These are phyloP conservation scores for Aspergillus neotritici DNA, from an alignment of 2,329 filamentous ascomycete genomes.

Conservation along the genomic window DNA sequence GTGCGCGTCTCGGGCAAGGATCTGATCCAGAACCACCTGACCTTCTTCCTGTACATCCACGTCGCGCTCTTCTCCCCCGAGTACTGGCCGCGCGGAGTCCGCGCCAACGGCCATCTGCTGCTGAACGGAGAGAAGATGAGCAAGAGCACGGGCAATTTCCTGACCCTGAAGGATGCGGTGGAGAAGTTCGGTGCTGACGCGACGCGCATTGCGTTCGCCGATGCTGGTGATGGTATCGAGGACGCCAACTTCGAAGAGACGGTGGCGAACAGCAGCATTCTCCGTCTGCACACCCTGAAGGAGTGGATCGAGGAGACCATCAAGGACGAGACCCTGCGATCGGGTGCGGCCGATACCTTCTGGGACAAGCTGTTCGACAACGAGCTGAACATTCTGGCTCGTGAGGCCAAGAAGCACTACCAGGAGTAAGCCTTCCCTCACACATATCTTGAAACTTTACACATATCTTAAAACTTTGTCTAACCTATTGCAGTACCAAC, in stretches of 20 bases:
- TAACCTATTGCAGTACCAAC: conserved; percentile 50
- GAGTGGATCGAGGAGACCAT: conserved; percentile 89
- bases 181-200: conserved; percentile 94
- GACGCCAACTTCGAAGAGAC: conserved; percentile 97
- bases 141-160: conserved; percentile 95
- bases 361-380: conserved; percentile 89
- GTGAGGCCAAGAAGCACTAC: conserved; percentile 74
- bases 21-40: conserved; percentile 87
- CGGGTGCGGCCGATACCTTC: conserved; percentile 69
- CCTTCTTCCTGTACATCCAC: conserved; percentile 93
- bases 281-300: conserved; percentile 74
- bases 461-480: conserved; percentile 3
- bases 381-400: conserved; percentile 79
- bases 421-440: conserved; percentile 46
- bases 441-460: not conserved
- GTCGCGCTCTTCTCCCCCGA: conserved; percentile 79
- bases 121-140: conserved; percentile 98
- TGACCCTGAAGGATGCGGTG: conserved; percentile 79
- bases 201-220: conserved; percentile 81
- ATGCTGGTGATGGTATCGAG: conserved; percentile 87
- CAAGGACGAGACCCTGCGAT: conserved; percentile 67
- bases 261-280: conserved; percentile 84
- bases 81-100: conserved; percentile 82
- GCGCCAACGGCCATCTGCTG: conserved; percentile 87
- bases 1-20: conserved; percentile 87